Conservation (phyloP, 495 filamentous ascomycete species). For the Penicillium mononematosum region DNA sequence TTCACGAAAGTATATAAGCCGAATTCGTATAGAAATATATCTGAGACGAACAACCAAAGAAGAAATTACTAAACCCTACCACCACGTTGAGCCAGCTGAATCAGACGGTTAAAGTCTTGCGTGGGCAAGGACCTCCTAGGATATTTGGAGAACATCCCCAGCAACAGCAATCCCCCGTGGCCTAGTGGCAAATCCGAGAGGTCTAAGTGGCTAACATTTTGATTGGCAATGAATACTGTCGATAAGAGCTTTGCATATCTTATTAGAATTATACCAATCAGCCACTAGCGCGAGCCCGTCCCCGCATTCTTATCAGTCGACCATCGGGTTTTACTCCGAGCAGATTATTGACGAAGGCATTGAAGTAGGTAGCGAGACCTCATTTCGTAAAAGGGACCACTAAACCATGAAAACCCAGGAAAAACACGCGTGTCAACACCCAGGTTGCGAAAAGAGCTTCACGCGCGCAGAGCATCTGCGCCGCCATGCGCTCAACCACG, state of each 20-base stretch:
- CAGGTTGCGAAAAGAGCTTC: constrained; percentile 54
- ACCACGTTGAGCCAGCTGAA: too few relatives aligned
- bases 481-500: constrained; percentile 57
- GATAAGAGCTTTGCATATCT: constrained; percentile 6
- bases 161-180: too few relatives aligned
- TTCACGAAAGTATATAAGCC: too few relatives aligned
- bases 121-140: too few relatives aligned
- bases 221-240: neutral
- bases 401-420: constrained; percentile 26
- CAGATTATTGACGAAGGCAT: neutral
- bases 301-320: constrained; percentile 27
- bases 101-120: too few relatives aligned
- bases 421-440: constrained; percentile 43
- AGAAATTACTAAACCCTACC: too few relatives aligned
- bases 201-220: neutral
- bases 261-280: constrained; percentile 14
- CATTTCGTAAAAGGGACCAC: neutral
- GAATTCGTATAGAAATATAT: too few relatives aligned
- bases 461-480: constrained; percentile 60
- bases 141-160: too few relatives aligned
- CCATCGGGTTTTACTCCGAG: constrained; percentile 15
- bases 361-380: neutral
- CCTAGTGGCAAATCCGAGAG: too few relatives aligned
- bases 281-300: neutral
- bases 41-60: too few relatives aligned